phyloP scores from a whole-genome alignment of 495 filamentous ascomycete species.

The Aspergillus taichungensis region DNA sequence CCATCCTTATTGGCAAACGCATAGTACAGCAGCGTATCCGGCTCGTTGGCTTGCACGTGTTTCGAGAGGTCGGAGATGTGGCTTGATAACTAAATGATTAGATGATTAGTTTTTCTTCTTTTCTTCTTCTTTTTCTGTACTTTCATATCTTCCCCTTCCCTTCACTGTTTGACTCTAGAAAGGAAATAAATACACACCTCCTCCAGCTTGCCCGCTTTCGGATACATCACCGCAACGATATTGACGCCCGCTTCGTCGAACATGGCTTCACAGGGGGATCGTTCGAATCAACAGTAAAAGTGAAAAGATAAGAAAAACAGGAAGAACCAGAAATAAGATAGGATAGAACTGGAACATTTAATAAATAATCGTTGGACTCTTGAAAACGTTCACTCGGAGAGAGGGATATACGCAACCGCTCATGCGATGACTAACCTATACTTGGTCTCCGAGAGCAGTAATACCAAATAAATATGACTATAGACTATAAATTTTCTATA shows the following conservation, averaged over 20 bases:
- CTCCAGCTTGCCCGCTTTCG: conserved; percentile 25
- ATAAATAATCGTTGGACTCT: too few species aligned
- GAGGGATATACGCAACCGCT: neutral
- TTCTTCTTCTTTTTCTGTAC: neutral
- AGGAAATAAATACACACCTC: conserved; percentile 15
- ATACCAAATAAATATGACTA: too few species aligned
- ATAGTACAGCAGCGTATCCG: conserved; percentile 27
- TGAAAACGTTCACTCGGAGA: neutral
- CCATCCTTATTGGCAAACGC: conserved; percentile 17
- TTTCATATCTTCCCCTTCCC: too few species aligned
- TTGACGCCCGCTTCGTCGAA: conserved; percentile 13
- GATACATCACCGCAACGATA: conserved; percentile 19
- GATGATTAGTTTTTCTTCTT: neutral
- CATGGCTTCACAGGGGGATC: conserved; percentile 1
- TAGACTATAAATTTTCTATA: too few species aligned
- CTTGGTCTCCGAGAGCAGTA: too few species aligned
- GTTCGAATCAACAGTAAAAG: too few species aligned
- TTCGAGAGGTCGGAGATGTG: conserved; percentile 17
- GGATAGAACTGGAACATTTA: neutral
- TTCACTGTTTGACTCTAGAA: too few species aligned
- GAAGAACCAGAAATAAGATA: too few species aligned
- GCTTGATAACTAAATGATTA: conserved; percentile 13
- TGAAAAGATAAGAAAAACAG: too few species aligned
- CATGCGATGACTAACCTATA: too few species aligned
- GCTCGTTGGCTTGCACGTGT: conserved; percentile 23